phyloP scores from a whole-genome alignment of 176 grass and related monocot genomes.

The Avena sativa region DNA sequence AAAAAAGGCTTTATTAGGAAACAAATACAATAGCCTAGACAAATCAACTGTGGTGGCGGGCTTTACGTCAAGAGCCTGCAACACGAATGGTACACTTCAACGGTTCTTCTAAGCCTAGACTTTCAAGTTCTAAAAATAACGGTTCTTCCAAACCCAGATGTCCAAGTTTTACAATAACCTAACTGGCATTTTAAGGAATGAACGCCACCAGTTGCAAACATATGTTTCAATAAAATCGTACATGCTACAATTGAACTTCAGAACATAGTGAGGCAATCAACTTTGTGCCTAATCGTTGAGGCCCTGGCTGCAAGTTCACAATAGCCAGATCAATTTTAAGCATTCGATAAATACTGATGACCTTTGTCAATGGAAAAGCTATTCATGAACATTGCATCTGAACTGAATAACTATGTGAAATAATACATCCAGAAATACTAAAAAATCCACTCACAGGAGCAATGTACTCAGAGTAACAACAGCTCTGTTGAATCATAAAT shows the following conservation, averaged over 20 bases:
- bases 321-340: conserved; percentile 24
- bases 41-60: background rate
- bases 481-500: background rate
- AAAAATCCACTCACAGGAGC: conserved; percentile 6
- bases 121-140: background rate
- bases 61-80: background rate
- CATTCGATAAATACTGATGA: background rate
- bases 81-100: conserved; percentile 27
- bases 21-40: background rate
- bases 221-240: background rate
- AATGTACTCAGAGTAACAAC: background rate
- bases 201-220: background rate
- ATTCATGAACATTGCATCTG: conserved; percentile 20
- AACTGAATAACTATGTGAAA: conserved; percentile 9
- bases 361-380: background rate
- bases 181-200: background rate
- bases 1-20: background rate
- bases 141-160: background rate
- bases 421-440: conserved; percentile 26
- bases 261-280: background rate
- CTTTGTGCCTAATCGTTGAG: background rate
- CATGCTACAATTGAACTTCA: background rate
- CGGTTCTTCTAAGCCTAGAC: background rate
- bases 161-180: background rate
- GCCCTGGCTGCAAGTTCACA: background rate